phyloP scores from a whole-genome alignment of 495 filamentous ascomycete species.

The Amphirosellinia nigrospora region DNA sequence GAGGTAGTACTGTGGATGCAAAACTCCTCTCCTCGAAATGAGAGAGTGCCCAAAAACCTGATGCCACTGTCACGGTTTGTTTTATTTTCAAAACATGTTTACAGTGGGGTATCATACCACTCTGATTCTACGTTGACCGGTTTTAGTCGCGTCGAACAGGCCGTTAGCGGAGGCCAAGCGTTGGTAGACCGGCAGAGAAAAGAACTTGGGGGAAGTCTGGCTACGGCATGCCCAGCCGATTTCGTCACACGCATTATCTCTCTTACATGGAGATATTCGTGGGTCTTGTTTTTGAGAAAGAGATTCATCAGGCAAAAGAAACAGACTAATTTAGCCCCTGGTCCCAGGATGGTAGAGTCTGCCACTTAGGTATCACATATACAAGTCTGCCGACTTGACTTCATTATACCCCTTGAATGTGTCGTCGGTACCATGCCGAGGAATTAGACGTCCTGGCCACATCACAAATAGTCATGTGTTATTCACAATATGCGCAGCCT shows the following conservation, averaged over 20 bases:
- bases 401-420: not conserved
- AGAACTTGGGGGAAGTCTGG: constrained; percentile 7
- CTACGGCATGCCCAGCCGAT: constrained; percentile 12
- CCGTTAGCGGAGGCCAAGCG: constrained; percentile 15
- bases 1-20: not conserved
- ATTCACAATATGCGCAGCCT: constrained; percentile 38
- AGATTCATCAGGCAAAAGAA: not conserved
- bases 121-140: not conserved
- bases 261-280: constrained; percentile 6
- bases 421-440: not conserved
- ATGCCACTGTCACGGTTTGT: constrained; percentile 2
- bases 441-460: constrained; percentile 17
- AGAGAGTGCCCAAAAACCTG: not conserved
- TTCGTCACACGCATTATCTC: constrained; percentile 1
- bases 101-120: constrained; percentile 21
- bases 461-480: constrained; percentile 38
- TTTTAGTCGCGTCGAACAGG: not conserved
- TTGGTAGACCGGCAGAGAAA: constrained; percentile 15
- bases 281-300: constrained; percentile 2
- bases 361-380: not conserved
- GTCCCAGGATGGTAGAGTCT: not conserved
- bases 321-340: not conserved
- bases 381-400: not conserved
- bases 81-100: constrained; percentile 10
- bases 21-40: not conserved